phyloP scores from a whole-genome alignment of 768 basidiomycete species.

The Serendipita indica region DNA sequence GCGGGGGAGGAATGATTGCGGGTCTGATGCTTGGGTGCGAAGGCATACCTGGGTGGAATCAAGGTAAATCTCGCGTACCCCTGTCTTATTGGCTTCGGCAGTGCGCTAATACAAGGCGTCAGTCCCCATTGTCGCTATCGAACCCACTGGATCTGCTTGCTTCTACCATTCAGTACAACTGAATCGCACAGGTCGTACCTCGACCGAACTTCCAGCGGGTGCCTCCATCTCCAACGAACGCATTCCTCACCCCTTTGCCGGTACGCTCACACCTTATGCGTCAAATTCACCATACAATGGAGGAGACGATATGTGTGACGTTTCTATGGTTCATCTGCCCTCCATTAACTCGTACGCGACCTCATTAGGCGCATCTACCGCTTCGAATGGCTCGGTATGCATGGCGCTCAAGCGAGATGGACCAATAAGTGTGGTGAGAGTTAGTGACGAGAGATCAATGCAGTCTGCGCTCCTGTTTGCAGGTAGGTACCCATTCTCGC shows the following conservation, averaged over 20 bases:
- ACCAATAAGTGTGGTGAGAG: conserved; percentile 39
- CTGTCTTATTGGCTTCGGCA: not conserved
- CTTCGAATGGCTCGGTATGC: conserved; percentile 44
- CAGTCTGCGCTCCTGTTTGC: conserved; percentile 39
- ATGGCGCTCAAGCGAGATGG: conserved; percentile 50
- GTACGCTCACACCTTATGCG: too few species aligned
- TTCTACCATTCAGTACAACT: conserved; percentile 58
- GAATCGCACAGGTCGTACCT: conserved; percentile 19
- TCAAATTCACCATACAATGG: too few species aligned
- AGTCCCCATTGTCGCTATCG: conserved; percentile 54
- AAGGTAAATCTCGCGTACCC: conserved; percentile 31
- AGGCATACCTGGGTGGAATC: conserved; percentile 43
- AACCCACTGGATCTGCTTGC: conserved; percentile 58
- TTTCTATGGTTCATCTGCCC: conserved; percentile 43
- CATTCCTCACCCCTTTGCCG: conserved; percentile 24
- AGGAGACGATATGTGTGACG: too few species aligned
- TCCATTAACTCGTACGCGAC: conserved; percentile 48
- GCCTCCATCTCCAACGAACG: conserved; percentile 21
- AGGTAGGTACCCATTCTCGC: conserved; percentile 30
- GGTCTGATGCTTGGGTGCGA: conserved; percentile 58
- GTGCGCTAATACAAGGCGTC: not conserved
- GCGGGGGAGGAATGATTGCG: conserved; percentile 56
- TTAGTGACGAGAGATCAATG: conserved; percentile 61
- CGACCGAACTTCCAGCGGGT: not conserved
- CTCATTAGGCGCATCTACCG: conserved; percentile 56